Conservation (phyloP, 1,284 basidiomycete species). For the Malassezia cuniculi region DNA sequence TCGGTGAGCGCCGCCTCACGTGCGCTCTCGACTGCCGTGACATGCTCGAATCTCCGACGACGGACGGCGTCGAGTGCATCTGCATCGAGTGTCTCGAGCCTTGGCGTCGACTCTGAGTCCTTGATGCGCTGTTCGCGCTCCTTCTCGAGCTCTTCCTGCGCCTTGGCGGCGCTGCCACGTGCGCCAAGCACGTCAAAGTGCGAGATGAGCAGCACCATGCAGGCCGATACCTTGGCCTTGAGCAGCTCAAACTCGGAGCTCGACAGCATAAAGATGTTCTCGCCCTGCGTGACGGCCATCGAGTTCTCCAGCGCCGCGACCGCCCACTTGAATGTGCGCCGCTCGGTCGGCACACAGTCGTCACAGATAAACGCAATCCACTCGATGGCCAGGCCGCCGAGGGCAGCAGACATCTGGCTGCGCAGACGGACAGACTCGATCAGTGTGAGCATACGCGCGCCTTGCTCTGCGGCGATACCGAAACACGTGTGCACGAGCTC, state of each 20-base stretch:
- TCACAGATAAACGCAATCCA: slow-evolving; percentile 99
- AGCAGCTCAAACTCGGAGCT: slow-evolving; percentile 67
- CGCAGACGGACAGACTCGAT: slow-evolving; percentile 35
- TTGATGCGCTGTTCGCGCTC: slow-evolving; percentile 33
- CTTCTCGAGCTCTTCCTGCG: slow-evolving; percentile 35
- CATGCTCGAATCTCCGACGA: too few species aligned
- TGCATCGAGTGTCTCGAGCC: slow-evolving; percentile 23
- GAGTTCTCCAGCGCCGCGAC: slow-evolving; percentile 92
- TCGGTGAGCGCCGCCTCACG: slow-evolving; percentile 31
- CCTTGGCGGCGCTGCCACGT: slow-evolving; percentile 36
- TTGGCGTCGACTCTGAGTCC: slow-evolving; percentile 39
- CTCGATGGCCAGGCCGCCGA: slow-evolving; percentile 38
- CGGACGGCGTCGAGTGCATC: slow-evolving; percentile 17
- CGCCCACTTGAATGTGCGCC: slow-evolving; percentile 96
- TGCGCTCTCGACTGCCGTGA: too few species aligned
- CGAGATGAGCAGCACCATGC: slow-evolving; percentile 87
- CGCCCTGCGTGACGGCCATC: slow-evolving; percentile 66
- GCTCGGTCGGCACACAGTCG: slow-evolving; percentile 88
- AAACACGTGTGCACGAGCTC: slow-evolving; percentile 94
- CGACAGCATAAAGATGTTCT: slow-evolving; percentile 77
- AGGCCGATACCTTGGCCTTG: slow-evolving; percentile 80
- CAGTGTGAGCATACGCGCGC: slow-evolving; percentile 36
- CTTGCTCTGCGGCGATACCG: slow-evolving; percentile 75
- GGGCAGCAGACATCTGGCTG: slow-evolving; percentile 33
- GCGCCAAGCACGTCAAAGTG: slow-evolving; percentile 76